Evolutionary conservation across 306 rosid species (phyloP).

Genomic region (Gleditsia sinensis): DNA sequence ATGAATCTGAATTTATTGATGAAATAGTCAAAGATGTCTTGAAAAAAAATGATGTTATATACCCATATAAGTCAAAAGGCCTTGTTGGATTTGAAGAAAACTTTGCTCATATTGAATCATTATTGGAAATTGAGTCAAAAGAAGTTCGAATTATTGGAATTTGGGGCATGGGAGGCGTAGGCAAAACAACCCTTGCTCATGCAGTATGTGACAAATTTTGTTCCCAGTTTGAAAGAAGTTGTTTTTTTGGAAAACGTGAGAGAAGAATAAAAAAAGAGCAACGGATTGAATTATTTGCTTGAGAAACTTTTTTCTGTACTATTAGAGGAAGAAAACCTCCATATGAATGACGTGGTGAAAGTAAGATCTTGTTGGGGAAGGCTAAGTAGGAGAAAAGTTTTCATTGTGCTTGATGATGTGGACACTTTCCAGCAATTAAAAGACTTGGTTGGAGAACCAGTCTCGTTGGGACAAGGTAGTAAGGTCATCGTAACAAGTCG

Average conservation of each 20-base stretch:
- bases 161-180: constrained; percentile 25
- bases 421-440: neutral
- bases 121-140: neutral
- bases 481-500: constrained; percentile 27
- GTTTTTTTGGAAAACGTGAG: constrained; percentile 23
- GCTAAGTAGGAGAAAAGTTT: neutral
- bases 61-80: neutral
- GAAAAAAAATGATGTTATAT: neutral
- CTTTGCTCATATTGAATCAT: neutral
- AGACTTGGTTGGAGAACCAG: neutral
- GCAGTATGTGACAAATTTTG: neutral
- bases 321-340: neutral
- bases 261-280: neutral
- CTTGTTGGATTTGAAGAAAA: neutral
- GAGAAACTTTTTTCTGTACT: neutral
- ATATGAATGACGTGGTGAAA: neutral
- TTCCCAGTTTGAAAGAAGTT: neutral
- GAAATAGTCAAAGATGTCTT: neutral
- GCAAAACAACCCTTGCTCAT: neutral
- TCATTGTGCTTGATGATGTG: constrained; percentile 35
- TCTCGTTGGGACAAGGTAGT: no score
- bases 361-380: neutral
- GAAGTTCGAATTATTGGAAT: constrained; percentile 26
- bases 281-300: neutral
- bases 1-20: constrained; percentile 5